Base-by-base conservation (phyloP, 139 green algal species). In the Chloropicon primus region DNA sequence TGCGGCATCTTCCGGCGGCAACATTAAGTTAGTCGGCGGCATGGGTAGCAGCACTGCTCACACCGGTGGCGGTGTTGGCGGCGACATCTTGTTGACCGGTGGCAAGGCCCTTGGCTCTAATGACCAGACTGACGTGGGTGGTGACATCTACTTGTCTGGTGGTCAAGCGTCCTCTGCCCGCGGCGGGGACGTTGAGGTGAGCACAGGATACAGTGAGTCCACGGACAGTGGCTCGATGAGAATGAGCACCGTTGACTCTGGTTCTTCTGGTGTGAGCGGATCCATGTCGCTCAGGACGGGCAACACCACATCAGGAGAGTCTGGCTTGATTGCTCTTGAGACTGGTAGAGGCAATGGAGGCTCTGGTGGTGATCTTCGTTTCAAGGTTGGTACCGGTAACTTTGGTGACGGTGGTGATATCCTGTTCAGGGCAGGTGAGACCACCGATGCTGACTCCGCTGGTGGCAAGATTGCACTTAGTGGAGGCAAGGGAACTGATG, bases 201-300 rank as follows among this genome's bases (percentile, higher is more conserved):
- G 22, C 24, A 77, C 24, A 5, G 74, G 74, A 17, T 77, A 71
- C 74, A 77, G 74, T 54, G 26, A 77, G 10, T 72, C 74, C 26
- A 71, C 74, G 17, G 17, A 62, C 41, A 62, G 41, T 62, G 41
- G 41, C 5, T 62, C 41, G 10, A 62, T 62, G 41, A 62, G 41
- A 62, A n/a, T 62, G 41, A 17, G 10, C 5, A 62, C 41, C 10
- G 41, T 62, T 62, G 41, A 62, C 17, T 62, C 41, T 62, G 41
- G 41, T n/a, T 62, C 41, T 62, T 62, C 41, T 62, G 41, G 41
- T 62, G 41, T 62, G 41, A 62, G 41, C 17, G 41, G 41, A n/a
- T 5, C 10, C 10, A 62, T 62, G 41, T 62, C 41, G 5, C 41
- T 62, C 17, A 17, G 5, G 41, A 62, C 41, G 5, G 41, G 41